phyloP scores from a whole-genome alignment of 495 filamentous ascomycete species.

The Talaromyces thailandensis region DNA sequence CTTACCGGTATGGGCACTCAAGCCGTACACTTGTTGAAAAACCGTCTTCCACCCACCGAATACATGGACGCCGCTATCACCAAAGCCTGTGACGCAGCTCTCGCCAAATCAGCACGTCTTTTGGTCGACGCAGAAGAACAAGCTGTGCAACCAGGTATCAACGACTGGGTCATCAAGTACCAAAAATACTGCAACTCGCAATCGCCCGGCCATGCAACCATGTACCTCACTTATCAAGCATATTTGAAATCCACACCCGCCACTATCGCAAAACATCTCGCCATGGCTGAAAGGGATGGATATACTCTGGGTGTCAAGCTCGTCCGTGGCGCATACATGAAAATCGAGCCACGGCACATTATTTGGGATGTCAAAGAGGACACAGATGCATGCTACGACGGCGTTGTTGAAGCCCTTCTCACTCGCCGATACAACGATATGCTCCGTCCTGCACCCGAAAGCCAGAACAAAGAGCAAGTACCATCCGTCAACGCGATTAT shows the following conservation, averaged over 20 bases:
- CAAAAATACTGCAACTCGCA: constrained; percentile 69
- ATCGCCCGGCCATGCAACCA: constrained; percentile 47
- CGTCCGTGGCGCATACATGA: constrained; percentile 85
- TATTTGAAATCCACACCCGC: constrained; percentile 67
- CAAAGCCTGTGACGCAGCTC: constrained; percentile 67
- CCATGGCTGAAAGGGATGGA: constrained; percentile 51
- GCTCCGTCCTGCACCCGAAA: constrained; percentile 29
- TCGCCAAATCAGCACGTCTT: constrained; percentile 59
- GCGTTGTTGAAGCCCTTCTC: constrained; percentile 48
- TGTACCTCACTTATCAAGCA: constrained; percentile 75
- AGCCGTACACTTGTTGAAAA: constrained; percentile 55
- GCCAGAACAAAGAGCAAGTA: constrained; percentile 30
- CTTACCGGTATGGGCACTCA: constrained; percentile 86
- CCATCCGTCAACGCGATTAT: constrained; percentile 65
- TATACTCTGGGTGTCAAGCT: constrained; percentile 86
- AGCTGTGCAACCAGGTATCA: constrained; percentile 71
- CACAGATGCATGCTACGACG: constrained; percentile 64
- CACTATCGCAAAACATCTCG: constrained; percentile 59
- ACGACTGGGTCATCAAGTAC: constrained; percentile 73
- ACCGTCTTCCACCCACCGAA: constrained; percentile 46
- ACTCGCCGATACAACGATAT: constrained; percentile 44
- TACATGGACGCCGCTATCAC: constrained; percentile 61
- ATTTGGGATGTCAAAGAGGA: constrained; percentile 75
- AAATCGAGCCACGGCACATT: constrained; percentile 65
- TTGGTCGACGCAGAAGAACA: constrained; percentile 88